Conservation (phyloP, 2,329 filamentous ascomycete species). For the Aspergillus sp. region DNA sequence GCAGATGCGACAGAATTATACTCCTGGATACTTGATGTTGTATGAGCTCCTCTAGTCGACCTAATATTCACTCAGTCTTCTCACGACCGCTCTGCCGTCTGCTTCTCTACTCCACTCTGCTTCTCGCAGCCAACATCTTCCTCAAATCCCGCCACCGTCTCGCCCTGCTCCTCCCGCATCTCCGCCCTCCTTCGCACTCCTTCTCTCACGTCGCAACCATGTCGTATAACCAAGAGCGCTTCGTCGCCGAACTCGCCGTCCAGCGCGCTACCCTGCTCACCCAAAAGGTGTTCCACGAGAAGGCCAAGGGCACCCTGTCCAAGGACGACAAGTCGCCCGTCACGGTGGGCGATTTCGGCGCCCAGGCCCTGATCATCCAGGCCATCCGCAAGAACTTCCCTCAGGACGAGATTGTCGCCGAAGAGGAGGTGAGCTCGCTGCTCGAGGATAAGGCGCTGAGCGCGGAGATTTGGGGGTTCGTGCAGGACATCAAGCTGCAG, state of each 20-base stretch:
- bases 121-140: slow-evolving; percentile 35
- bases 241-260: slow-evolving; percentile 77
- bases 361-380: slow-evolving; percentile 89
- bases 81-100: slow-evolving; percentile 20
- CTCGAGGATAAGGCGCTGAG: slow-evolving; percentile 60
- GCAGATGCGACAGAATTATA: too few relatives aligned
- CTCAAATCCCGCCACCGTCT: slow-evolving; percentile 32
- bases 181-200: slow-evolving; percentile 12
- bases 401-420: slow-evolving; percentile 79
- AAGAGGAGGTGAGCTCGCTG: slow-evolving; percentile 81
- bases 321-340: slow-evolving; percentile 96
- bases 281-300: slow-evolving; percentile 71
- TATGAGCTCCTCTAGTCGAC: slow-evolving; percentile 12
- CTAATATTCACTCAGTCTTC: slow-evolving; percentile 13
- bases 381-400: slow-evolving; percentile 88
- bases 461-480: slow-evolving; percentile 74
- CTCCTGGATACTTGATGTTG: too few relatives aligned
- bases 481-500: slow-evolving; percentile 60
- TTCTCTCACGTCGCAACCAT: slow-evolving; percentile 23
- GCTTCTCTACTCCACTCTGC: slow-evolving; percentile 28
- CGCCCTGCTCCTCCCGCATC: slow-evolving; percentile 26
- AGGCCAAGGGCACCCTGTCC: slow-evolving; percentile 85
- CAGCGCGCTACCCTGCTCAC: slow-evolving; percentile 71
- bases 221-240: slow-evolving; percentile 66
- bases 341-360: slow-evolving; percentile 95